These are phyloP conservation scores for Adansonia digitata DNA, from an alignment of 345 rosid species.

Conservation along the genomic window DNA sequence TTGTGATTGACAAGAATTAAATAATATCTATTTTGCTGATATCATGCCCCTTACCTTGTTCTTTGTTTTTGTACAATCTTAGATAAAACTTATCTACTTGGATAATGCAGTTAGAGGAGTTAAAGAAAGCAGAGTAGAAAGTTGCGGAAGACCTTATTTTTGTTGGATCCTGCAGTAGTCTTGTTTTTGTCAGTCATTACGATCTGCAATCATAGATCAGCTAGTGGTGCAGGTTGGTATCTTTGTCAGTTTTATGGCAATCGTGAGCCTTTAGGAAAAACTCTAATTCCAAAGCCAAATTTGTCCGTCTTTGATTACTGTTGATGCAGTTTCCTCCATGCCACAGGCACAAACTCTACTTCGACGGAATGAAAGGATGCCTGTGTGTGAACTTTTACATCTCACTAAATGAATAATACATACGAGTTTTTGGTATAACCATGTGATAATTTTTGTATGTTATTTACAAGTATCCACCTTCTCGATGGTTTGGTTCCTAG, in stretches of 20 bases:
- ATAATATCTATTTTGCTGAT: not conserved
- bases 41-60: not conserved
- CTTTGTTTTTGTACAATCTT: not conserved
- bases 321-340: not conserved
- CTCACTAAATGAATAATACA: too few species aligned
- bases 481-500: too few species aligned
- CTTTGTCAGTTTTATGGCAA: not conserved
- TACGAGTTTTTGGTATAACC: too few species aligned
- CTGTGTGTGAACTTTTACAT: too few species aligned
- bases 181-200: conserved; percentile 3
- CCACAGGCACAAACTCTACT: not conserved
- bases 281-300: not conserved
- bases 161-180: conserved; percentile 17
- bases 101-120: not conserved
- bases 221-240: not conserved
- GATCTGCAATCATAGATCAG: not conserved
- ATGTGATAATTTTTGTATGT: too few species aligned
- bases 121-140: not conserved
- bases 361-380: too few species aligned
- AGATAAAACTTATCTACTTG: conserved; percentile 7
- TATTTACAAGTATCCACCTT: too few species aligned
- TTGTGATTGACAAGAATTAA: not conserved
- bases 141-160: not conserved
- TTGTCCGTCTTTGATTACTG: too few species aligned
- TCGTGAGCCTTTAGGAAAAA: not conserved